Base-by-base conservation (phyloP, 1,284 basidiomycete species). In the Takashimella koratensis region DNA sequence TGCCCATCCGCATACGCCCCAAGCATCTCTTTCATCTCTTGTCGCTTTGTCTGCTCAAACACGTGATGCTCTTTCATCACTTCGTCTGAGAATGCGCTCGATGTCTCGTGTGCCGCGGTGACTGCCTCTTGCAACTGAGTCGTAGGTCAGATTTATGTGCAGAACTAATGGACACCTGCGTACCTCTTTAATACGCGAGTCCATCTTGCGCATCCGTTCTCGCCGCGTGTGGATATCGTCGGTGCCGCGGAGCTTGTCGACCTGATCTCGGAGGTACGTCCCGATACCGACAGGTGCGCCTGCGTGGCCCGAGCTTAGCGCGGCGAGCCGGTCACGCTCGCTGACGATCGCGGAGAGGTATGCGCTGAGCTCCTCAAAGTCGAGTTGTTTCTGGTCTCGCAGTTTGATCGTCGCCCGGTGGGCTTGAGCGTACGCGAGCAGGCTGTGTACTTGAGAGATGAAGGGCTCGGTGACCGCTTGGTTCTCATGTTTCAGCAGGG, bases 311-410 rank as follows among this genome's bases (percentile, higher is more conserved):
- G 83, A 85, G 66, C 86, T 88, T 46, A 93, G 80, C 2, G 90
- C 90, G 13, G 90, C 86, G 8, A 98, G 80, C 40, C 95, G 81
- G 72, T 98, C 96, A 11, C 95, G 86, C 76, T 98, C 95, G 6
- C 84, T 81, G 0, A 90, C 93, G 25, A 97, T 85, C 5, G 87
- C 88, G 2, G 90, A 90, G 5, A 99, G 81, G 74, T 98, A 98
- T 53, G 93, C 90, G 4, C 92, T 94, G 4, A 98, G 83, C 70
- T 98, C 95, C 76, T 99, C 95, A 64, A 98, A 97, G 73, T 99
- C 95, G 51, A 98, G 84, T 74, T 99, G 96, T 75, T 98, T 98
- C 76, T 98, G 92, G 74, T 98, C 96, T 45, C 96, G 86, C 30
- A 97, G 81, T 74, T 91, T 95, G 57, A 99, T 82, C 4, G 97